Percentiles rank a stretch among this genome's conserved stretches.
phyloP scores from a whole-genome alignment of 371 early-diverging fungal species.

The Mucor lusitanicus region DNA sequence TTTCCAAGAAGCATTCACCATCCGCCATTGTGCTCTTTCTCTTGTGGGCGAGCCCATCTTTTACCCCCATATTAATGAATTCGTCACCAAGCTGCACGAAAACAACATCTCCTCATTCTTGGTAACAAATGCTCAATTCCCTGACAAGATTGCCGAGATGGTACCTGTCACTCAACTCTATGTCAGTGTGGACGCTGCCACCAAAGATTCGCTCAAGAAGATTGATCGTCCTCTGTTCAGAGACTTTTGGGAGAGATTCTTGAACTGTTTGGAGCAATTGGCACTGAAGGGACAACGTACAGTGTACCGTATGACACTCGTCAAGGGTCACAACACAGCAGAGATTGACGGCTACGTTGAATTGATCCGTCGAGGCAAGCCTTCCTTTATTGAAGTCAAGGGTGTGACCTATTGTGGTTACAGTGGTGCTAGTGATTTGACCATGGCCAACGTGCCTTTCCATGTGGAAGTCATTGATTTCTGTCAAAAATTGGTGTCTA shows the following conservation, averaged over 20 bases:
- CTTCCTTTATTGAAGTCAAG: slow-evolving; percentile 82
- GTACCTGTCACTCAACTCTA: slow-evolving; percentile 81
- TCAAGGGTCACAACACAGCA: slow-evolving; percentile 79
- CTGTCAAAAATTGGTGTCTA: slow-evolving; percentile 56
- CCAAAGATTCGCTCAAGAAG: slow-evolving; percentile 77
- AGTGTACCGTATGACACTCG: slow-evolving; percentile 79
- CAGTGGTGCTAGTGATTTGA: slow-evolving; percentile 69
- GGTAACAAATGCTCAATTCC: slow-evolving; percentile 86
- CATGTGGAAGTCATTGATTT: slow-evolving; percentile 80
- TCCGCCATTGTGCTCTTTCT: slow-evolving; percentile 76
- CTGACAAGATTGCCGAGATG: slow-evolving; percentile 67
- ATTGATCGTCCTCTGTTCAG: slow-evolving; percentile 81
- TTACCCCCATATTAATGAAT: slow-evolving; percentile 85
- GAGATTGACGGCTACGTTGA: slow-evolving; percentile 74
- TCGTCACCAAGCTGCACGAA: slow-evolving; percentile 70
- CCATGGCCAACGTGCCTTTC: slow-evolving; percentile 77
- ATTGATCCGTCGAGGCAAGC: slow-evolving; percentile 71
- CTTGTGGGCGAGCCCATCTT: slow-evolving; percentile 82
- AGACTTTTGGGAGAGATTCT: slow-evolving; percentile 85
- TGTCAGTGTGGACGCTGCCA: slow-evolving; percentile 80
- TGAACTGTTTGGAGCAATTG: slow-evolving; percentile 67
- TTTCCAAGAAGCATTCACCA: slow-evolving; percentile 72
- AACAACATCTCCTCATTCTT: slow-evolving; percentile 76
- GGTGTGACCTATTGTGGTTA: slow-evolving; percentile 76
- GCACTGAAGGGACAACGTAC: slow-evolving; percentile 72